Percentiles rank a stretch among this genome's conserved stretches.
Conservation (phyloP, 139 green algal genomes). For the Medakamo hakoo region DNA sequence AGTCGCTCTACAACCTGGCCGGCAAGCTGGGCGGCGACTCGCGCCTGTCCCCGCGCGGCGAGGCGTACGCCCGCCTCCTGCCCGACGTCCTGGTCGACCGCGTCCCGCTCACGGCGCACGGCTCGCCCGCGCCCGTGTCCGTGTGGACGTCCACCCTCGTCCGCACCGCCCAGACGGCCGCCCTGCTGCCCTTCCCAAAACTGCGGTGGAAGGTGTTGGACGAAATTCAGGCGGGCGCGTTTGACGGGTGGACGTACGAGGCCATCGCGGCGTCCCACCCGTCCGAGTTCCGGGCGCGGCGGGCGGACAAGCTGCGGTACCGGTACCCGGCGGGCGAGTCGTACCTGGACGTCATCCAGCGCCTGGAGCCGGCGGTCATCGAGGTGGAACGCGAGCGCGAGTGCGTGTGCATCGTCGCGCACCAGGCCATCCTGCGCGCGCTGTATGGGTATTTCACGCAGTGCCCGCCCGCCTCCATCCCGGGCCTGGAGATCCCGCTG, state of each 20-base stretch:
- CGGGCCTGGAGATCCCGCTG: constrained; percentile 64
- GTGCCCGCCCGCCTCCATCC: constrained; percentile 13
- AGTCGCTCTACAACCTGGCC: constrained; percentile 64
- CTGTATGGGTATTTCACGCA: constrained; percentile 82
- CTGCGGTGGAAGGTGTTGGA: constrained; percentile 81
- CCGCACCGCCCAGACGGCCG: constrained; percentile 81
- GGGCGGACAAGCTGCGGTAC: constrained; percentile 82
- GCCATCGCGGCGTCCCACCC: constrained; percentile 56
- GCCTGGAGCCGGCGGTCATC: constrained; percentile 79
- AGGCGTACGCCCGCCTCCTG: constrained; percentile 57
- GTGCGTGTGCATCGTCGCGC: constrained; percentile 61
- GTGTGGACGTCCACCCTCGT: constrained; percentile 89
- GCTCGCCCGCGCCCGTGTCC: constrained; percentile 39
- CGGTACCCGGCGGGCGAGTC: constrained; percentile 73
- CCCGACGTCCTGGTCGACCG: constrained; percentile 45
- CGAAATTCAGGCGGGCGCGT: constrained; percentile 66
- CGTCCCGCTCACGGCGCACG: constrained; percentile 28
- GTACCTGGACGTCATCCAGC: constrained; percentile 82
- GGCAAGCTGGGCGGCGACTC: constrained; percentile 68
- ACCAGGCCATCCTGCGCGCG: constrained; percentile 72
- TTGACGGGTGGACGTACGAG: constrained; percentile 76
- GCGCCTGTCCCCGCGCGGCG: constrained; percentile 30
- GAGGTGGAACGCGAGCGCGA: constrained; percentile 81
- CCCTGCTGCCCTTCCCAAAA: constrained; percentile 67
- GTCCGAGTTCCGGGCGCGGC: constrained; percentile 51